These are phyloP conservation scores for Colletotrichum endophyticum DNA, from an alignment of 2,329 filamentous ascomycete species.

Conservation along the genomic window DNA sequence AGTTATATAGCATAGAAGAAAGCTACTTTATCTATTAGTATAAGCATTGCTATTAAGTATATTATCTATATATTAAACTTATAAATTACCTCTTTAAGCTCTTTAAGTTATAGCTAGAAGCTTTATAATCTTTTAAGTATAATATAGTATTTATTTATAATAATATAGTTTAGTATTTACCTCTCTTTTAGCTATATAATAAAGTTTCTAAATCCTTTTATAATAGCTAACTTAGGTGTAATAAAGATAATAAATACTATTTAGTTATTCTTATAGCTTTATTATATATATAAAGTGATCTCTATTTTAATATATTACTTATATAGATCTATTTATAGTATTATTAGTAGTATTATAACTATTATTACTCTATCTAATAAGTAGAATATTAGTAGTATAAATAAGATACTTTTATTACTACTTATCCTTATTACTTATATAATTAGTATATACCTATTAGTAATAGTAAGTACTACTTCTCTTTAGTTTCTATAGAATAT, in stretches of 20 bases:
- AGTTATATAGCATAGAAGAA: not conserved
- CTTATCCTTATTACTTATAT: slow-evolving; percentile 17
- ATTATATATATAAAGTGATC: not conserved
- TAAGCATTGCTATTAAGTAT: slow-evolving; percentile 7
- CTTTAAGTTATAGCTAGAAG: not conserved
- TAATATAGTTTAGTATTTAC: not conserved
- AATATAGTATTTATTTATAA: slow-evolving; percentile 9
- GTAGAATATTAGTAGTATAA: slow-evolving; percentile 22
- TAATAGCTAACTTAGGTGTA: not conserved
- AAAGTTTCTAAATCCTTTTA: not conserved
- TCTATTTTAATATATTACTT: not conserved
- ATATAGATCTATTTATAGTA: slow-evolving; percentile 7
- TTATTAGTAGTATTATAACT: slow-evolving; percentile 14
- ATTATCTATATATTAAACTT: slow-evolving; percentile 6
- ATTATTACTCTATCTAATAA: not conserved
- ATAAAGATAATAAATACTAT: not conserved
- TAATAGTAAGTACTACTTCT: slow-evolving; percentile 11
- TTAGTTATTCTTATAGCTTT: not conserved
- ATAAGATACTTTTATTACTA: slow-evolving; percentile 23
- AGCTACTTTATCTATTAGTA: not conserved
- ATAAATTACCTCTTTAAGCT: not conserved
- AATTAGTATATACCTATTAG: slow-evolving; percentile 1
- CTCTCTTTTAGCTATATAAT: not conserved
- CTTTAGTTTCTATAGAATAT: slow-evolving; percentile 9
- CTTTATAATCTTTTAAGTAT: not conserved